Conservation (phyloP, 768 basidiomycete genomes). For the Agaricus blazei region DNA sequence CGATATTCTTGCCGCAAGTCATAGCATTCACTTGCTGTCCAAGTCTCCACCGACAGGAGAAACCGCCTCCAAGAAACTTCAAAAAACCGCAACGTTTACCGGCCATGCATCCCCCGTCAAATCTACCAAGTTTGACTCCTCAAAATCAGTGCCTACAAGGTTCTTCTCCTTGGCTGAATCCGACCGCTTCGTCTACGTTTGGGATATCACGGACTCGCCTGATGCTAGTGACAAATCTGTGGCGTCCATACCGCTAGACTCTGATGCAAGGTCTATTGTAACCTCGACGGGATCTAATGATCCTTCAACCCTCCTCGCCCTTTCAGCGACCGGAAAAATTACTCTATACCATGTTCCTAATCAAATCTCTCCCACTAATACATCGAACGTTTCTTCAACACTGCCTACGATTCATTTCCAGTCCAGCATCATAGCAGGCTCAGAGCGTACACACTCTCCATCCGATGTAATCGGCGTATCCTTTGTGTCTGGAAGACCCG, state of each 20-base stretch:
- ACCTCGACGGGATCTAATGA: constrained; percentile 21
- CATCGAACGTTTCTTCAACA: constrained; percentile 38
- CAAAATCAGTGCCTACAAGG: constrained; percentile 32
- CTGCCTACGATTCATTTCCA: constrained; percentile 48
- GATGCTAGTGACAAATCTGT: constrained; percentile 45
- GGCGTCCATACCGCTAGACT: constrained; percentile 60
- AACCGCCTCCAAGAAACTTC: constrained; percentile 35
- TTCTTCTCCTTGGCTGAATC: constrained; percentile 59
- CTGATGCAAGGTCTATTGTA: constrained; percentile 45
- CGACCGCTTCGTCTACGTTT: constrained; percentile 59
- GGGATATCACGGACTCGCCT: constrained; percentile 43
- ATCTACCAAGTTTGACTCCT: constrained; percentile 46
- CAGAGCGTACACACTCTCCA: constrained; percentile 30
- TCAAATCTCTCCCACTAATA: constrained; percentile 33
- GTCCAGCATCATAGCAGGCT: constrained; percentile 37
- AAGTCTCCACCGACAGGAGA: constrained; percentile 18
- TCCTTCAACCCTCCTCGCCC: constrained; percentile 41
- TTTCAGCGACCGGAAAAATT: constrained; percentile 57
- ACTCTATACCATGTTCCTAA: constrained; percentile 51
- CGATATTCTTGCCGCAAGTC: constrained; percentile 54
- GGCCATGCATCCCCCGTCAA: constrained; percentile 61
- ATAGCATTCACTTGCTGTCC: constrained; percentile 52
- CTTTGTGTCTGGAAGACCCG: constrained; percentile 36
- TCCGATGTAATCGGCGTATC: constrained; percentile 40
- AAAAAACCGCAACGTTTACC: constrained; percentile 47